These are phyloP conservation scores for Arabidopsis hybrid DNA, from an alignment of 441 rosid genomes.

Conservation along the genomic window DNA sequence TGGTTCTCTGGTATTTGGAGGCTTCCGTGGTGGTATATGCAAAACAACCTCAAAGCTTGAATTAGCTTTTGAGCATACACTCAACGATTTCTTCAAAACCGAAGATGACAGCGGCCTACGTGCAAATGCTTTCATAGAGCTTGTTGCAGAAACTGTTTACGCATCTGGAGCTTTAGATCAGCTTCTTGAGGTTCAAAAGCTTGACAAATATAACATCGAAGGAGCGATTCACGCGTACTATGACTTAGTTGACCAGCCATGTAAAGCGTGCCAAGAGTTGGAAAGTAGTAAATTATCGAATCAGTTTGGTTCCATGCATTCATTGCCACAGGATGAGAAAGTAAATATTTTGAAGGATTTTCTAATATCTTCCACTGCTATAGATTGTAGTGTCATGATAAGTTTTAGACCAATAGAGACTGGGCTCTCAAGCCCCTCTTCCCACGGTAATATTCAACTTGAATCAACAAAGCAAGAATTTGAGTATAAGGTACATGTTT, in stretches of 20 bases:
- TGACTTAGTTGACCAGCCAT: constrained; percentile 65
- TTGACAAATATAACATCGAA: constrained; percentile 74
- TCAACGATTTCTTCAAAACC: constrained; percentile 57
- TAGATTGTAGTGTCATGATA: constrained; percentile 87
- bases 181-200: constrained; percentile 82
- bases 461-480: constrained; percentile 72
- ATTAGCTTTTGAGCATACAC: constrained; percentile 61
- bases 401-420: constrained; percentile 62
- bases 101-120: constrained; percentile 55
- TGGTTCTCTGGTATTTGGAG: constrained; percentile 81
- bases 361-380: constrained; percentile 79
- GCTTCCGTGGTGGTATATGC: constrained; percentile 63
- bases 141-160: constrained; percentile 65
- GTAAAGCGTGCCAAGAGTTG: constrained; percentile 61
- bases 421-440: constrained; percentile 51
- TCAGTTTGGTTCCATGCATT: constrained; percentile 61
- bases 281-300: constrained; percentile 27
- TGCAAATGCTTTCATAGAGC: constrained; percentile 63
- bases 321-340: constrained; percentile 65
- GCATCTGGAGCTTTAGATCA: constrained; percentile 66
- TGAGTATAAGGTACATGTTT: constrained; percentile 66
- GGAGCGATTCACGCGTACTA: constrained; percentile 92
- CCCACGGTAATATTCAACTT: constrained; percentile 50
- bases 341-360: constrained; percentile 72
- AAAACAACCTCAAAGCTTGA: constrained; percentile 52